Evolutionary conservation across 2,329 filamentous ascomycete genomes (phyloP), one percentile per base, ranked within the genome.

Genomic region (Sporothrix mexicana): DNA sequence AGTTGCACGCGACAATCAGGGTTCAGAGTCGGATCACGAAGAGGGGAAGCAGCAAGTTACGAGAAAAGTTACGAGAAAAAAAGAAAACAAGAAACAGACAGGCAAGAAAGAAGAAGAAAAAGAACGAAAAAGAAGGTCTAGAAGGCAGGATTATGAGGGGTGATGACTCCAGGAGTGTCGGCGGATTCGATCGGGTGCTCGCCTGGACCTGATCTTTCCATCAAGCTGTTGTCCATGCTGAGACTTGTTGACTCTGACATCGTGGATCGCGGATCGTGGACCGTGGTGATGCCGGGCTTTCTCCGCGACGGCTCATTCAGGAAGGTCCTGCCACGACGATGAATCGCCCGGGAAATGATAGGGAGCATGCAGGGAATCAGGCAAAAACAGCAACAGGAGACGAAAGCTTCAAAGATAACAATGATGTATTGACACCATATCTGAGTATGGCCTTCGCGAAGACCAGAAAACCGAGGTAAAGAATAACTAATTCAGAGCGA

Each of bases 1-100:
- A 73, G 69, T 41, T 71, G 25, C 69, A 71, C 53, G 69, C 72
- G 72, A 70, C 49, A 55, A 67, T 67, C 45, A 36, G 41, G 61
- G 64, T 51, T 67, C 43, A 51, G 15, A 12, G 23, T 67, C 45
- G 45, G 45, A 49, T 30, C 30, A 36, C 23, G 66, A 43, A 8
- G 30, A 43, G 66, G 47, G 64, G 49, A 43, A 64, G 61, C 61
- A 20, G 12, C 13, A 41, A 47, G 20, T 45, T 45, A 13, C 30
- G 15, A 47, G 47, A 57, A 30, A 53, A 23, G 57, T 43, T 8
- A 20, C 8, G 12, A 13, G 15, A 45, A 72, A 67, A 59, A 30
- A 43, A 47, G 30, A 30, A 41, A 66, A 23, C 1, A 55, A 49
- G 23, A 62, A 3, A n/a, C 30, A 51, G 15, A 20, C 36, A 25